A percentile compares a stretch with the other conserved stretches of the same genome.
These are phyloP conservation scores for Fomitopsis palustris DNA, from an alignment of 1,284 basidiomycete species.

Conservation along the genomic window DNA sequence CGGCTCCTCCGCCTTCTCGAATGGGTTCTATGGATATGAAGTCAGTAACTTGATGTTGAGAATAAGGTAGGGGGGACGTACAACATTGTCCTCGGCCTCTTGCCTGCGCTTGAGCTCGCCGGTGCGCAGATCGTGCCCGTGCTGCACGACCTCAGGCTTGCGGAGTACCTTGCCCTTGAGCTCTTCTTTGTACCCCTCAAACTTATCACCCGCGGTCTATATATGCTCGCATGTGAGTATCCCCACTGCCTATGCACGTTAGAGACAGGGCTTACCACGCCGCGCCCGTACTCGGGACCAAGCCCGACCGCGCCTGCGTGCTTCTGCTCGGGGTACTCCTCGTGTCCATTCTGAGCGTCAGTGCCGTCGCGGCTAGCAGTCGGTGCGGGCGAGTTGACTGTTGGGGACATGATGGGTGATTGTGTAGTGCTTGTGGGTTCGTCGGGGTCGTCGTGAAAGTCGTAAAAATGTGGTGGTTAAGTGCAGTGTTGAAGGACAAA, in stretches of 20 bases:
- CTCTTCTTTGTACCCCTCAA: constrained; percentile 48
- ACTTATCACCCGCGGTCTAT: constrained; percentile 44
- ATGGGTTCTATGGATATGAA: constrained; percentile 4
- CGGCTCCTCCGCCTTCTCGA: not conserved
- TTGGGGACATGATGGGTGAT: not conserved
- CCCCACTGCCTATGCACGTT: not conserved
- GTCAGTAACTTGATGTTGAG: not conserved
- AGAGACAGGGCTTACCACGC: constrained; percentile 23
- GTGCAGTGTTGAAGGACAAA: not conserved
- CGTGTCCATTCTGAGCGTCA: not conserved
- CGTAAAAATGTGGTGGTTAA: not conserved
- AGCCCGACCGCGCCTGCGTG: constrained; percentile 40
- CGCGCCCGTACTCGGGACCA: constrained; percentile 35
- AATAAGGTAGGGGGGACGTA: not conserved
- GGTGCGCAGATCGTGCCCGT: constrained; percentile 43
- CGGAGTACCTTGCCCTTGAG: constrained; percentile 46
- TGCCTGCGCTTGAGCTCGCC: constrained; percentile 47
- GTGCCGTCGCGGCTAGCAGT: not conserved
- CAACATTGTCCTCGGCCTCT: constrained; percentile 26
- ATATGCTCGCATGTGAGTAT: not conserved
- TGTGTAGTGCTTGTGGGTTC: not conserved
- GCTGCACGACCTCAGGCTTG: constrained; percentile 42
- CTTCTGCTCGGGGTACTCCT: constrained; percentile 31
- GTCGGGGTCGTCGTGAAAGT: not conserved
- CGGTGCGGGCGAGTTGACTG: constrained; percentile 3